phyloP scores from a whole-genome alignment of 2,329 filamentous ascomycete genomes.

The Pseudogymnoascus sp. region DNA sequence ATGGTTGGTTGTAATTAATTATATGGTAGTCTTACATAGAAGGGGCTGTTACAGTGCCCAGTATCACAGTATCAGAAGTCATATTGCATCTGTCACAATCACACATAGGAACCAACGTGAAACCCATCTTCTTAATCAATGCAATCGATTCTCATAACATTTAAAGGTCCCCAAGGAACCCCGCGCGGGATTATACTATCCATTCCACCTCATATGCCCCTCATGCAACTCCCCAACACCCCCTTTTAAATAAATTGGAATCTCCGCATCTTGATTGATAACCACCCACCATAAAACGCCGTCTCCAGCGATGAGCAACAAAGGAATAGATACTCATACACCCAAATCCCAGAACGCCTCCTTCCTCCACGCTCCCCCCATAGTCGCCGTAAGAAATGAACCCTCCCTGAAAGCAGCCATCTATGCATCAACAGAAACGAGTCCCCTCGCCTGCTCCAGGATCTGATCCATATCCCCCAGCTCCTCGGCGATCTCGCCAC shows the following conservation, averaged over 20 bases:
- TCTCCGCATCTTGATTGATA: neutral
- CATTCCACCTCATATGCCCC: neutral
- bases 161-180: neutral
- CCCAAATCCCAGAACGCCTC: constrained; percentile 2
- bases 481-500: constrained; percentile 43
- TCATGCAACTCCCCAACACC: constrained; percentile 1
- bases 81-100: neutral
- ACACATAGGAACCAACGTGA: neutral
- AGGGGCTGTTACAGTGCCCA: neutral
- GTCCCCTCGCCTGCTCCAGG: constrained; percentile 5
- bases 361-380: neutral
- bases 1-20: neutral
- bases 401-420: neutral
- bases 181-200: neutral
- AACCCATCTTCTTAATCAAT: neutral
- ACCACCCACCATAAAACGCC: neutral
- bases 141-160: neutral
- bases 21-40: neutral
- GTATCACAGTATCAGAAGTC: neutral
- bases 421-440: neutral
- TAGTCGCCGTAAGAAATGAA: constrained; percentile 3
- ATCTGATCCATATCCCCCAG: constrained; percentile 4
- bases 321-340: neutral
- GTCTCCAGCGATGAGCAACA: constrained; percentile 5
- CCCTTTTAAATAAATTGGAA: constrained; percentile 3